Evolutionary conservation across 352 stramenopile genomes (phyloP), one percentile per base, ranked within the genome.

Genomic region (Lagenidium sp.): DNA sequence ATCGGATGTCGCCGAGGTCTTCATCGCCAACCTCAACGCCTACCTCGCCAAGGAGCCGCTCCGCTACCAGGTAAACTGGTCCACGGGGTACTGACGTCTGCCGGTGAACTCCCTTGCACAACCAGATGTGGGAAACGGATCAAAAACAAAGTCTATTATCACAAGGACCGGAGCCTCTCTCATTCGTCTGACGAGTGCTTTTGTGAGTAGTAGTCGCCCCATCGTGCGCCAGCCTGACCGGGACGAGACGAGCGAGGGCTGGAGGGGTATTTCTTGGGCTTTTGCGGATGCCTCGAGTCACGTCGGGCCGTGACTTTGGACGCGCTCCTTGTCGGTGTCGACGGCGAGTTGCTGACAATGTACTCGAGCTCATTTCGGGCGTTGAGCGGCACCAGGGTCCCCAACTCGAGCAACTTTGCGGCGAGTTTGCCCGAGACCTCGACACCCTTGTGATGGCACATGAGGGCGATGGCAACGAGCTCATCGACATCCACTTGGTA

Each of bases 1-100:
- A 1, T 64, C 73, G 22, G 80, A 93, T 44, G 80, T 95, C 20
- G 82, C 76, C 26, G 59, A 65, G 4, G 60, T 95, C 16, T 92
- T 96, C 30, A 28, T 78, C 6, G 36, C 57, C 22, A 84, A 85
- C 59, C 55, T 81, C 42, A 70, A 80, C 23, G 51, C 47, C 29
- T 82, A 63, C 43, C 49, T 82, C 15, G 32, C 49, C 18, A 39
- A 46, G 21, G 38, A 78, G 36, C 60, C 54, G 4, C 44, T 84
- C 12, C 36, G 52, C n/a, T 84, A 69, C 50, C 21, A 39, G 6
- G 68, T 84, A 12, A 53, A 84, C 38, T 82, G 71, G 71, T 26
- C 42, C 0, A 61, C 60, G 21, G 71, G 71, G 4, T 84, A 84
- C 44, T 84, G 71, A 19, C n/a, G n/a, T n/a, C n/a, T n/a, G n/a